These are phyloP conservation scores for Collybia nuda DNA, from an alignment of 768 basidiomycete species.

Conservation along the genomic window DNA sequence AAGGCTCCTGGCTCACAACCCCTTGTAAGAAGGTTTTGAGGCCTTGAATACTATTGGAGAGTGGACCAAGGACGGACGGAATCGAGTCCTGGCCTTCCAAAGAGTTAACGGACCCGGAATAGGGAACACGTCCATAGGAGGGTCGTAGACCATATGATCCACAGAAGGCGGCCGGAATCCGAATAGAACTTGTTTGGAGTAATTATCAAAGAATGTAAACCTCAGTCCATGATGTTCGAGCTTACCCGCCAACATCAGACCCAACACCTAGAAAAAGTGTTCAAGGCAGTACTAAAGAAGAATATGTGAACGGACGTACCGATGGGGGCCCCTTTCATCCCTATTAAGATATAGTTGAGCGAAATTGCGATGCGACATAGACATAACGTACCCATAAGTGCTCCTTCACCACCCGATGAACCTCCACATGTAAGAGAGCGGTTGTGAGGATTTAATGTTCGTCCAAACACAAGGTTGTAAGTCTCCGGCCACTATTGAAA, in stretches of 20 bases:
- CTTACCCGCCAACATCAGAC: constrained; percentile 78
- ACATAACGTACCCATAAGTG: constrained; percentile 54
- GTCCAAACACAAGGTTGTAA: constrained; percentile 75
- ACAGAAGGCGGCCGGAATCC: constrained; percentile 67
- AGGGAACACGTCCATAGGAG: constrained; percentile 70
- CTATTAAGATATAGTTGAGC: constrained; percentile 18
- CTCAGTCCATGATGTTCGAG: background rate
- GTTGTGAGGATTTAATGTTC: constrained; percentile 77
- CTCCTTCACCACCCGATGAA: constrained; percentile 86
- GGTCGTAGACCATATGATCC: constrained; percentile 74
- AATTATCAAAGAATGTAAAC: background rate
- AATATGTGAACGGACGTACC: constrained; percentile 24
- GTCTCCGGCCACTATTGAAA: constrained; percentile 68
- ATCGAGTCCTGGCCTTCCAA: constrained; percentile 72
- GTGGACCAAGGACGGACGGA: constrained; percentile 73
- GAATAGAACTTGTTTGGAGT: constrained; percentile 52
- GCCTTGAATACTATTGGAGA: constrained; percentile 56
- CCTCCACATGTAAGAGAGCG: constrained; percentile 72
- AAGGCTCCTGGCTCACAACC: constrained; percentile 59
- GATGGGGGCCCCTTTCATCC: constrained; percentile 43
- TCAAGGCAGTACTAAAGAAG: background rate
- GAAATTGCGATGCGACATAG: background rate
- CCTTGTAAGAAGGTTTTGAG: constrained; percentile 67
- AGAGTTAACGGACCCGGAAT: constrained; percentile 62
- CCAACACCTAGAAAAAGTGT: constrained; percentile 59